These are phyloP conservation scores for Kluyveromyces nonfermentans DNA, from an alignment of 805 yeast genomes.

Conservation along the genomic window DNA sequence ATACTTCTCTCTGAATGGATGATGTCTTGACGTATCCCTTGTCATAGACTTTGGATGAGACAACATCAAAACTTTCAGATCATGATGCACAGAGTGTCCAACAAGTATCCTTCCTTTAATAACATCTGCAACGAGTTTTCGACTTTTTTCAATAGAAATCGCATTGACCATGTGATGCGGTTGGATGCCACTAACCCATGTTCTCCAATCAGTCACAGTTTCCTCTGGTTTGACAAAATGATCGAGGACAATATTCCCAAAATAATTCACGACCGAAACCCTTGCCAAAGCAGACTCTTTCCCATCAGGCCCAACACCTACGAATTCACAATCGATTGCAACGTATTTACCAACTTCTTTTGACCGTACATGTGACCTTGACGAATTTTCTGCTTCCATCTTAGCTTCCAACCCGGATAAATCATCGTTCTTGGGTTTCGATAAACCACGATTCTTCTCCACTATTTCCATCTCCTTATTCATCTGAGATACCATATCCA, in stretches of 20 bases:
- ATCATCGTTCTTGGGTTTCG: not conserved
- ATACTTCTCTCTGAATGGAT: conserved; percentile 43
- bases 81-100: conserved; percentile 82
- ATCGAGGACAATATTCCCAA: conserved; percentile 65
- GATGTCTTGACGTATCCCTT: conserved; percentile 66
- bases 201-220: conserved; percentile 81
- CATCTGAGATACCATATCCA: conserved; percentile 27
- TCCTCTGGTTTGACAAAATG: conserved; percentile 67
- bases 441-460: conserved; percentile 10
- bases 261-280: conserved; percentile 77
- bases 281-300: conserved; percentile 66
- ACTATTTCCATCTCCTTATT: conserved; percentile 20
- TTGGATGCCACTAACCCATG: conserved; percentile 82
- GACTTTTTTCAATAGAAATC: conserved; percentile 57
- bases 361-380: conserved; percentile 16
- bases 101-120: conserved; percentile 52
- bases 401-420: conserved; percentile 3
- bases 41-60: conserved; percentile 55
- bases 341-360: conserved; percentile 58
- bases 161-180: conserved; percentile 65
- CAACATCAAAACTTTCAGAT: conserved; percentile 55
- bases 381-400: conserved; percentile 11
- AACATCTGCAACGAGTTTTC: conserved; percentile 41
- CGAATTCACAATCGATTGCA: conserved; percentile 91
- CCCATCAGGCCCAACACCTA: conserved; percentile 78